These are phyloP conservation scores for Diaporthe eres DNA, from an alignment of 2,329 filamentous ascomycete genomes.

Conservation along the genomic window DNA sequence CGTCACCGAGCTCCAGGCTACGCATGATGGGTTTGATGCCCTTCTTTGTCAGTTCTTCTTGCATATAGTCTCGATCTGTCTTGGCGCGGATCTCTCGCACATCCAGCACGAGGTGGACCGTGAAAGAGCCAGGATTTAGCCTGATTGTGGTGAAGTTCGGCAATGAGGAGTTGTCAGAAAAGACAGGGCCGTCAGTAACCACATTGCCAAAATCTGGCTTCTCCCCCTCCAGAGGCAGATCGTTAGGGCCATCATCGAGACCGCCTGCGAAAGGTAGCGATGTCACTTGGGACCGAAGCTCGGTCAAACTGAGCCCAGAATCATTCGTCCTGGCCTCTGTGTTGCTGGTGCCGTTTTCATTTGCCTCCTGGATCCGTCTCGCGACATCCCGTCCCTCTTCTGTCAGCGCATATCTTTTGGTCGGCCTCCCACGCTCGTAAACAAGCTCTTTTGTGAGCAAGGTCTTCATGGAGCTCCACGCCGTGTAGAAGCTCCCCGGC, in stretches of 20 bases:
- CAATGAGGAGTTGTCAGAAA: slow-evolving; percentile 49
- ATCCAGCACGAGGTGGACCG: slow-evolving; percentile 80
- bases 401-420: slow-evolving; percentile 78
- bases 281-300: neutral
- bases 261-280: neutral
- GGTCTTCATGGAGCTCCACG: slow-evolving; percentile 88
- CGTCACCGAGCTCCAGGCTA: slow-evolving; percentile 80
- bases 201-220: slow-evolving; percentile 54
- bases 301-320: neutral
- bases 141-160: slow-evolving; percentile 71
- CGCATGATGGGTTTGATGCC: slow-evolving; percentile 77
- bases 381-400: slow-evolving; percentile 85
- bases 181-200: slow-evolving; percentile 55
- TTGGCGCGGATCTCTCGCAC: slow-evolving; percentile 80
- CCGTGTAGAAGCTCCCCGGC: slow-evolving; percentile 80
- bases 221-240: slow-evolving; percentile 42
- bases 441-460: slow-evolving; percentile 81
- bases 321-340: neutral
- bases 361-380: slow-evolving; percentile 69
- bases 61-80: slow-evolving; percentile 83
- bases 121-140: slow-evolving; percentile 76
- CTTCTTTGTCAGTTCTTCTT: slow-evolving; percentile 77
- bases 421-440: slow-evolving; percentile 77
- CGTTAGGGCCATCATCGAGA: slow-evolving; percentile 36
- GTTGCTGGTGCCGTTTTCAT: slow-evolving; percentile 32